Conservation (phyloP, 768 basidiomycete genomes). For the Rhizopogon vinicolor region DNA sequence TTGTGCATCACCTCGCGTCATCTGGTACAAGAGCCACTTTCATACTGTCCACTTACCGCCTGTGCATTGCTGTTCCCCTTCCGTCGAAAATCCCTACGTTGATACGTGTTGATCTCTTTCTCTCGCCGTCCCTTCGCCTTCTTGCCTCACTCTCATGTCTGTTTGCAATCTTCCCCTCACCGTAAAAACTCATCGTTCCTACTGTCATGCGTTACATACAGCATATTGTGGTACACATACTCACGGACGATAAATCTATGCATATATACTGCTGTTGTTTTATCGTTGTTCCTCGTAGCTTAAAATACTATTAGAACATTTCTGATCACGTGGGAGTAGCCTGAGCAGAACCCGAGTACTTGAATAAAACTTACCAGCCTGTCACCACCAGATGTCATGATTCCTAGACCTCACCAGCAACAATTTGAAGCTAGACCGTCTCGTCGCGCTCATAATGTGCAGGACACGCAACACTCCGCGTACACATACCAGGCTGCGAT, state of each 20-base stretch:
- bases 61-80: conserved; percentile 16
- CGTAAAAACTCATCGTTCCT: conserved; percentile 1
- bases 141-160: neutral
- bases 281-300: neutral
- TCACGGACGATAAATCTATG: conserved; percentile 4
- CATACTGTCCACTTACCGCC: conserved; percentile 17
- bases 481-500: conserved; percentile 1
- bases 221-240: conserved; percentile 1
- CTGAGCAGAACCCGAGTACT: neutral
- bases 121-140: conserved; percentile 5
- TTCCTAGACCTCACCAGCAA: neutral
- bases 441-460: neutral
- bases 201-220: conserved; percentile 2
- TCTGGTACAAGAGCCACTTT: conserved; percentile 13
- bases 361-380: too few relatives aligned
- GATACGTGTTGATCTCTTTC: neutral
- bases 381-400: neutral
- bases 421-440: neutral
- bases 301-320: neutral
- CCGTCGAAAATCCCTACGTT: conserved; percentile 11
- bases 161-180: neutral
- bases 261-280: neutral
- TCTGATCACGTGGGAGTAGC: neutral
- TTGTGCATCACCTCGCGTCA: conserved; percentile 7
- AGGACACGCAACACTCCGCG: neutral